These are phyloP conservation scores for Hyparrhenia diplandra DNA, from an alignment of 176 grass and related monocot species.

Conservation along the genomic window DNA sequence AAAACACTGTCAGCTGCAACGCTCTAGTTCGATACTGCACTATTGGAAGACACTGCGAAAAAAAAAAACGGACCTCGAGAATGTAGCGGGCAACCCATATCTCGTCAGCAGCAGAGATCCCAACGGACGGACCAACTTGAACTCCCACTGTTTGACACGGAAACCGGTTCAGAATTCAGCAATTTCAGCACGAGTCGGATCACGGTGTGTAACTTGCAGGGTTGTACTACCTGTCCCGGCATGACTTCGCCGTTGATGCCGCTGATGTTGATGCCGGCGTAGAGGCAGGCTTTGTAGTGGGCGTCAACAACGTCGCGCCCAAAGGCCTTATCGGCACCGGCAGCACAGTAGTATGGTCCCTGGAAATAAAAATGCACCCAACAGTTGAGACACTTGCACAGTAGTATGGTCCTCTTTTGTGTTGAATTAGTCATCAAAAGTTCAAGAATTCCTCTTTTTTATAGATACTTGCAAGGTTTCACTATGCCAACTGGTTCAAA, in stretches of 20 bases:
- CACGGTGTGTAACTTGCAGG: neutral
- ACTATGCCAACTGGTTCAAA: neutral
- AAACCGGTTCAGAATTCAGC: conserved; percentile 23
- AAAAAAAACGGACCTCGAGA: conserved; percentile 72
- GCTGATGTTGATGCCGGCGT: conserved; percentile 92
- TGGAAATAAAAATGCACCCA: conserved; percentile 14
- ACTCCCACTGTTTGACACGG: conserved; percentile 73
- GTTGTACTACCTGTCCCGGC: conserved; percentile 73
- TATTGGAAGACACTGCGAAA: neutral
- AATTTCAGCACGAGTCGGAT: neutral
- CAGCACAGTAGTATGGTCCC: conserved; percentile 89
- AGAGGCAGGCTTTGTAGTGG: conserved; percentile 94
- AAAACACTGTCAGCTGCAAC: neutral
- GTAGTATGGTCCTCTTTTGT: neutral
- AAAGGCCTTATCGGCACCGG: conserved; percentile 87
- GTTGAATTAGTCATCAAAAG: neutral
- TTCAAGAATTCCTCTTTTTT: neutral
- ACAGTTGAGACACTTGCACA: neutral
- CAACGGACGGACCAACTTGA: conserved; percentile 94
- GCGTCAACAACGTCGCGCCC: conserved; percentile 91
- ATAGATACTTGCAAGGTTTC: neutral
- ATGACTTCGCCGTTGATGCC: conserved; percentile 99
- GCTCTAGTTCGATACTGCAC: too few species aligned
- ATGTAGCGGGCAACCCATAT: conserved; percentile 78
- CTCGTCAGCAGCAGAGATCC: conserved; percentile 68